Evolutionary conservation across 129 eudicot genomes (phyloP), one percentile per base, ranked within the genome.

Genomic region (Flaveria robusta): DNA sequence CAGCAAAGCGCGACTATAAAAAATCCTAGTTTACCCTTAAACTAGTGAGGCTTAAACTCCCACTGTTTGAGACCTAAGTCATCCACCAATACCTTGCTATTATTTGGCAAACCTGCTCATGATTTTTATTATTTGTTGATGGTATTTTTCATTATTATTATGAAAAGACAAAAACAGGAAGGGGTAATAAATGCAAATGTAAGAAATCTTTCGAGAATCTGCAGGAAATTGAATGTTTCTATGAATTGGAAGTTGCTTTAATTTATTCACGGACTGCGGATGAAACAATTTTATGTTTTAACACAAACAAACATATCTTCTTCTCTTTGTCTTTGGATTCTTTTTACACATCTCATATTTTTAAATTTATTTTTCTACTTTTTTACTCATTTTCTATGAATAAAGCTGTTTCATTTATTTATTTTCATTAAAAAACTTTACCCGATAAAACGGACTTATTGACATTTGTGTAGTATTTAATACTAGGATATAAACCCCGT

Each of bases 251-350:
- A 64, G 59, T 65, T 63, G 56, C 51, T 79, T 79, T 63, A 79
- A 51, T 68, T 68, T 51, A 67, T 24, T 79, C 83, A 79, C 83
- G 83, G 83, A 65, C 59, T 72, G 59, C 60, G 70, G 68, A 79
- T 79, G 83, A 79, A 72, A 79, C 0, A 9, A 68, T 34, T 77
- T 10, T 24, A 41, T 12, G 2, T 54, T 52, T 22, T 41, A 15
- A 64, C 39, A 23, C 59, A 37, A 34, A 34, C 26, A 39, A 72
- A 49, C 59, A 55, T 42, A 77, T 41, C 34, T 68, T 68, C 70
- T 56, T 77, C 39, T 34, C 7, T 52, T 8, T 55, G 37, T 27
- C 24, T 68, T 69, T 34, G 22, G 31, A 15, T 59, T 2, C n/a
- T 12, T 67, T 51, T 55, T n/a, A 63, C 50, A 59, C 9, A 3